Base-by-base conservation (phyloP, 352 stramenopile genomes). In the Thalassiosira delicatula region DNA sequence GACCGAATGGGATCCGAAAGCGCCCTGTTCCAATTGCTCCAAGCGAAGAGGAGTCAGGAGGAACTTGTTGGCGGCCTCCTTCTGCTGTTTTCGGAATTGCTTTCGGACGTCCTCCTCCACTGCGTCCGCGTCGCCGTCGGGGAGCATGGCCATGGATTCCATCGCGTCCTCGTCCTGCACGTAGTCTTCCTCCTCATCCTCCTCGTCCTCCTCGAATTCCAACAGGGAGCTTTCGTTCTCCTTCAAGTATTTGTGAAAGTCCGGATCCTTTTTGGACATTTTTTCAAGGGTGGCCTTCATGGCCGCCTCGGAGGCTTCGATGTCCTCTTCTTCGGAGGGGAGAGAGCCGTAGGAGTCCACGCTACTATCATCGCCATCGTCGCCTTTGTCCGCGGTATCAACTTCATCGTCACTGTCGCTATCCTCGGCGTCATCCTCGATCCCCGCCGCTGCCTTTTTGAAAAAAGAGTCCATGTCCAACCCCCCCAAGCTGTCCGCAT, bases 1-100 rank as follows among this genome's bases (percentile, higher is more conserved):
- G 42, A 97, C 85, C 70, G 95, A 92, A 70, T 95, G 90, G 25
- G 95, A 93, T 25, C 77, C 59, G 68, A 98, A 98, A 65, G 95
- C 95, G 49, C 95, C 92, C 62, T 96, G 93, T 85, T 98, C 94
- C 5, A 97, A 88, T 70, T 94, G 93, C 53, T 92, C 61, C 7
- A 93, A 69, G 67, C 89, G 70, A 33, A 71, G 86, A 79, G 96
- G 93, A 4, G 94, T 97, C 30, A 98, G 79, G 37, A 89, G 77
- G 42, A 88, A 82, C 59, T 76, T 61, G 17, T 81, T 75, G 7
- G 76, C 74, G n/a, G 32, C 60, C 27, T 77, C 30, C 14, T 70
- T 74, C n/a, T 70, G 29, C 19, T 79, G 54, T 19, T 65, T 70
- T 33, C 80, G 57, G 66, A 37, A 44, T 40, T 76, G 44, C 49